Evolutionary conservation across 192 early-diverging fungal species (phyloP), one percentile per base, ranked within the genome.

Genomic region (Podila epigama): DNA sequence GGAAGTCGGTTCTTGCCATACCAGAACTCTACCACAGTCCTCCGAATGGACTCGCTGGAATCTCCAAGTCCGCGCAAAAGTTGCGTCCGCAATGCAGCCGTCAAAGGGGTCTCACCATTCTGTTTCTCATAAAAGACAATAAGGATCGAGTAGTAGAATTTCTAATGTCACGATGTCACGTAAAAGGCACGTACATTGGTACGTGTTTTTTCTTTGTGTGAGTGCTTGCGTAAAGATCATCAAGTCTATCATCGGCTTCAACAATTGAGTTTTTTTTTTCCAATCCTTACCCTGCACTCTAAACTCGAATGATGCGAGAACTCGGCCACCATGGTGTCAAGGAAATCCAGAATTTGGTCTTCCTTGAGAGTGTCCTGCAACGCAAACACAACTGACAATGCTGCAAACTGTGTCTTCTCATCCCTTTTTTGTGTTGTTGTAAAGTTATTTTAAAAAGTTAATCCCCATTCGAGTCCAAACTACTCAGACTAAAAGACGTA

Each of bases 341-440:
- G 62, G 34, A 92, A 82, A 53, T 69, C 79, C 15, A 72, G 44
- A 15, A 90, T 73, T 31, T 92, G 81, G 1, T 75, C 53, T 5
- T 33, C 31, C 7, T 68, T 66, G 11, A 93, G 54, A 0, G 48
- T 56, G 10, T 79, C 66, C 4, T 75, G 73, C 20, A 91, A 31
- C 25, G 78, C 82, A 37, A 81, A 80, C 27, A 93, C 63, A 27
- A 92, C 84, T 13, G 81, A 67, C 7, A 93, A 70, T 7, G 82
- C 59, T 22, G 80, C 83, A 15, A 80, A 78, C 67, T 92, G 92
- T 13, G 73, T 81, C 22, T 72, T 75, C 20, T 91, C 88, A 66
- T 90, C 84, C 41, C 87, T 84, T 56, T 13, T 15, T 48, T 12
- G n/a, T 8, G 12, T 33, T 10, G 36, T 0, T 31, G 20, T 28